Conservation (phyloP, 2,329 filamentous ascomycete species). For the Colletotrichum eleusines region DNA sequence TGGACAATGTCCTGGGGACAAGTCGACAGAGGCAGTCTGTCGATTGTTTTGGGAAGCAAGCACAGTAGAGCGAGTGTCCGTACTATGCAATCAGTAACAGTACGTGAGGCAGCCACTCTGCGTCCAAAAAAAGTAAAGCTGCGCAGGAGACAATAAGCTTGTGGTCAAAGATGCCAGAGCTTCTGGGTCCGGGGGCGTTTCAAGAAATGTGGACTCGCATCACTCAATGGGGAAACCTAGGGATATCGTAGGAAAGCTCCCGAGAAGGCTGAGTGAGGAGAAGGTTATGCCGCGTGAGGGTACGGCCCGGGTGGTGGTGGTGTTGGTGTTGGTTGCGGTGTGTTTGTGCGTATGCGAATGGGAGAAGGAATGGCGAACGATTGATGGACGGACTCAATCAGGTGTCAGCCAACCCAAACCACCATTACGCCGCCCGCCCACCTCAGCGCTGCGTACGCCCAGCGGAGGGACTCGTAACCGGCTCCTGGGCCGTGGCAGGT, state of each 20-base stretch:
- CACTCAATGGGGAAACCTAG: constrained; percentile 32
- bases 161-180: constrained; percentile 42
- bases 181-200: constrained; percentile 43
- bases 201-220: constrained; percentile 41
- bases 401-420: constrained; percentile 5
- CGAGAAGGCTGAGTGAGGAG: constrained; percentile 19
- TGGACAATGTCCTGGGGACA: constrained; percentile 21
- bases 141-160: constrained; percentile 37
- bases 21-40: constrained; percentile 27
- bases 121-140: constrained; percentile 26
- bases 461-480: constrained; percentile 35
- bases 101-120: constrained; percentile 33
- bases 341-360: constrained; percentile 30
- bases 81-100: constrained; percentile 18
- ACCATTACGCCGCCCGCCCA: constrained; percentile 19
- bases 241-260: constrained; percentile 22
- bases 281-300: constrained; percentile 24
- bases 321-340: constrained; percentile 25
- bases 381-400: constrained; percentile 19
- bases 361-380: constrained; percentile 26
- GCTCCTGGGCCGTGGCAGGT: constrained; percentile 31
- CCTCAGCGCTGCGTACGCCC: constrained; percentile 7
- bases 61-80: constrained; percentile 8
- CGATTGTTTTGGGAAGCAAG: constrained; percentile 15
- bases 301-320: constrained; percentile 29